A percentile compares a stretch with the other conserved stretches of the same genome.
phyloP scores from a whole-genome alignment of 2,329 filamentous ascomycete genomes.

The Epichloe gansuensis region DNA sequence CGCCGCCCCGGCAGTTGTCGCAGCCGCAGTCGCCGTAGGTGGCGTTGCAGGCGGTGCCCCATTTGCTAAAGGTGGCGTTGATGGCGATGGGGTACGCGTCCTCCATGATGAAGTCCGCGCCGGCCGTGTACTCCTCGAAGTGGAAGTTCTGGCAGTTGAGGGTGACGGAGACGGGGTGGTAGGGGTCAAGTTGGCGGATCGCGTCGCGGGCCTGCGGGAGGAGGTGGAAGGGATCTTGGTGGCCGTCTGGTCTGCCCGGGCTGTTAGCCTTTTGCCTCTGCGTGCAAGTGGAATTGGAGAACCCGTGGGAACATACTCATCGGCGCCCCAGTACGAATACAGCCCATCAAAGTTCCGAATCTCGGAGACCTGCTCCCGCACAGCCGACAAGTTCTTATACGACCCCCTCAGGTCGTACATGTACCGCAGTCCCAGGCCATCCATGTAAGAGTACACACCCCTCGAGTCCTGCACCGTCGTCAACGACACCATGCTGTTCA shows the following conservation, averaged over 20 bases:
- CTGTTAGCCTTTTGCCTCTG: not conserved
- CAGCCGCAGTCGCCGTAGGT: conserved; percentile 53
- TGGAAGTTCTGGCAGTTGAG: conserved; percentile 53
- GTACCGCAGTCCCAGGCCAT: conserved; percentile 24
- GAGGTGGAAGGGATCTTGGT: conserved; percentile 39
- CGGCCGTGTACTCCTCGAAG: conserved; percentile 40
- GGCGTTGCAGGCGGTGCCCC: conserved; percentile 42
- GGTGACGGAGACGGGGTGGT: conserved; percentile 46
- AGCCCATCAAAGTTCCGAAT: conserved; percentile 28
- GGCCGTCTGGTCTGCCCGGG: conserved; percentile 35
- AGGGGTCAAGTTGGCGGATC: conserved; percentile 41
- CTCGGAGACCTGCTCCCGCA: conserved; percentile 25
- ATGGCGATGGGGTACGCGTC: conserved; percentile 49
- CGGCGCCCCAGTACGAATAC: conserved; percentile 33
- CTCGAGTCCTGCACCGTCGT: conserved; percentile 26
- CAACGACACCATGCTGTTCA: conserved; percentile 34
- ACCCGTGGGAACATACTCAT: conserved; percentile 25
- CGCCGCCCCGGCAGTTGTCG: conserved; percentile 43
- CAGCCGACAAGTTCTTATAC: conserved; percentile 32
- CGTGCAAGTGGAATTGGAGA: not conserved
- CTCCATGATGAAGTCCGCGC: conserved; percentile 46
- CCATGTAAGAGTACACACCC: conserved; percentile 27
- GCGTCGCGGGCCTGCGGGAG: conserved; percentile 29
- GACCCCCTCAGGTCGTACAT: conserved; percentile 33
- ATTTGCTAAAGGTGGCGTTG: conserved; percentile 41